Evolutionary conservation across 2,329 filamentous ascomycete genomes (phyloP), one percentile per base, ranked within the genome.

Genomic region (Diaporthe humulicola): DNA sequence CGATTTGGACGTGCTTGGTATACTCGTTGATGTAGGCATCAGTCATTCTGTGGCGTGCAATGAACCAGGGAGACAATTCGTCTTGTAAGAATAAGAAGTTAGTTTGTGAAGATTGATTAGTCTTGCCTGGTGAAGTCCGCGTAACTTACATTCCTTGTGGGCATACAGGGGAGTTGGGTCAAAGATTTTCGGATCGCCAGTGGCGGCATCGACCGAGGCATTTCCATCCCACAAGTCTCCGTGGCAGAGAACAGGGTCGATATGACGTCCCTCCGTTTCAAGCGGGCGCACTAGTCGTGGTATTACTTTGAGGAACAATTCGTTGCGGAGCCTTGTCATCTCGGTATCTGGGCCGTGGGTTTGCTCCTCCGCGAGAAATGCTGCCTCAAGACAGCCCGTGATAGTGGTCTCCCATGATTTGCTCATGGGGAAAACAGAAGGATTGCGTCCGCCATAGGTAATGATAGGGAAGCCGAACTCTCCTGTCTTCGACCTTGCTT

Each of bases 181-280:
- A 74, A 84, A 86, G 0, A 85, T 77, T 3, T 85, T 75, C 19
- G 80, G 77, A 36, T 80, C 70, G 12, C 77, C 77, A 1, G 78
- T 83, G 9, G 79, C 74, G 10, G 76, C 60, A 48, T 84, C 79
- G 1, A 81, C 80, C 0, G 79, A 79, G n/a, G 79, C 74, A 76
- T 87, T 87, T 7, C 77, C 83, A 71, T 81, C 78, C 84, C 84
- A 86, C 15, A 86, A 76, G 70, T 86, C 83, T 2, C 83, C 83
- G 60, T 88, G 86, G 1, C 87, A 79, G 4, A 88, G 78, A 0
- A 77, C 81, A 1, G 86, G 86, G 56, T 84, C 83, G 7, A 88
- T 74, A 0, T 15, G 78, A 28, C 83, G 78, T 1, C 85, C 84
- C 0, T 81, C 81, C 4, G 76, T 82, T 72, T 87, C 83, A 6